These are phyloP conservation scores for Phytophthora sp. DNA, from an alignment of 352 stramenopile genomes.

Conservation along the genomic window DNA sequence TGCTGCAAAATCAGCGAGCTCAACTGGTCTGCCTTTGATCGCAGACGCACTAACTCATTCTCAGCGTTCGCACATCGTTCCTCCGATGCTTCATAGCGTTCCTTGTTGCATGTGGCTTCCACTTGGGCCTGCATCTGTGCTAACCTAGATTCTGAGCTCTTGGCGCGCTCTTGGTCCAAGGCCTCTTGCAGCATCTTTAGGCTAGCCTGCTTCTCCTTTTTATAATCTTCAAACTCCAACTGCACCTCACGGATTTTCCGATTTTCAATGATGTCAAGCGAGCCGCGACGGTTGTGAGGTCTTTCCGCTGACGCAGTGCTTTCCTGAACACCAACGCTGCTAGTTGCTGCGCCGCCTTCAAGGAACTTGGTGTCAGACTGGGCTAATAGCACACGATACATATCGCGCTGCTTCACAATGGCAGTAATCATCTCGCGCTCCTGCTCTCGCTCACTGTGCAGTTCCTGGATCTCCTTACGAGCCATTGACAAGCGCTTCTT, in stretches of 20 bases:
- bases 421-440: conserved; percentile 90
- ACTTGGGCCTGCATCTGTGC: conserved; percentile 77
- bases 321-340: conserved; percentile 2
- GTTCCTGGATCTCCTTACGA: conserved; percentile 78
- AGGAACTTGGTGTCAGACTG: conserved; percentile 87
- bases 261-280: conserved; percentile 44
- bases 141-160: conserved; percentile 55
- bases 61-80: conserved; percentile 58
- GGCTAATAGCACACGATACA: conserved; percentile 93
- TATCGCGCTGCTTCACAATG: conserved; percentile 96
- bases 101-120: conserved; percentile 64
- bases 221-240: conserved; percentile 79
- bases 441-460: conserved; percentile 77
- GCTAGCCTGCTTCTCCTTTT: conserved; percentile 75
- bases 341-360: conserved; percentile 19
- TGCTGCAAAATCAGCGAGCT: conserved; percentile 69
- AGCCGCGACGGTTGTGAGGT: conserved; percentile 27
- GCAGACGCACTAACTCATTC: conserved; percentile 67
- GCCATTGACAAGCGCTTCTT: conserved; percentile 66
- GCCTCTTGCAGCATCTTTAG: conserved; percentile 70
- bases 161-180: conserved; percentile 60
- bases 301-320: conserved; percentile 12
- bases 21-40: conserved; percentile 65
- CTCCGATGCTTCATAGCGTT: conserved; percentile 67
- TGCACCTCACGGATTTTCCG: conserved; percentile 63